A percentile compares a stretch with the other conserved stretches of the same genome.
These are phyloP conservation scores for Cucumis hystrix DNA, from an alignment of 306 rosid species.

Conservation along the genomic window DNA sequence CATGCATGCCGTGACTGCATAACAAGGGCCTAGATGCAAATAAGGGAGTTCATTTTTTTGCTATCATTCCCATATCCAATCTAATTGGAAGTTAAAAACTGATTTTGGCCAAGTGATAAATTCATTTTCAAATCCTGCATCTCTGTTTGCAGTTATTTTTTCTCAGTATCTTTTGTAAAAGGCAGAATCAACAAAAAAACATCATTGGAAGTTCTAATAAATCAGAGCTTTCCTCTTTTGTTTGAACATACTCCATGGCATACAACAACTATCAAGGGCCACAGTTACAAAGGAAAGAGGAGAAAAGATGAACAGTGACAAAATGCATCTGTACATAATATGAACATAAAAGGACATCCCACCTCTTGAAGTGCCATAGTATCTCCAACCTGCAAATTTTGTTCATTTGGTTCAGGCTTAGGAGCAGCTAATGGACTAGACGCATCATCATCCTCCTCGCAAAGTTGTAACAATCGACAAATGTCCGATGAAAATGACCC, in stretches of 20 bases:
- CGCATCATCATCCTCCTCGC: constrained; percentile 99
- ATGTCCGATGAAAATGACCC: constrained; percentile 98
- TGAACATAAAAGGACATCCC: constrained; percentile 5
- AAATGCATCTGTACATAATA: constrained; percentile 2
- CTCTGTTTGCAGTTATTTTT: neutral
- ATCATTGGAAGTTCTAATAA: neutral
- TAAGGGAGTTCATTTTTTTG: neutral
- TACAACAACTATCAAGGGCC: neutral
- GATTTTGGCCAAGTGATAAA: neutral
- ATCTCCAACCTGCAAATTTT: constrained; percentile 45
- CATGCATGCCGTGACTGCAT: neutral
- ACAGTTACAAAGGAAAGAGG: neutral
- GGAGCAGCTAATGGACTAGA: constrained; percentile 79
- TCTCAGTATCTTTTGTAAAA: neutral
- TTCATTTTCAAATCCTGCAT: neutral
- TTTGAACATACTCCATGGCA: neutral
- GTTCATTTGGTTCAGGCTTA: constrained; percentile 80
- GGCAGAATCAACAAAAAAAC: neutral
- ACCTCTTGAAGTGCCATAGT: constrained; percentile 53
- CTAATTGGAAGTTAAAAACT: neutral
- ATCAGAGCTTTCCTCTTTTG: neutral
- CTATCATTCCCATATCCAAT: neutral
- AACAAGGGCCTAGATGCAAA: neutral
- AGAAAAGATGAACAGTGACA: neutral
- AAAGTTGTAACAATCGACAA: constrained; percentile 75